Conservation (phyloP, 495 filamentous ascomycete species). For the Elasticomyces elasticus region DNA sequence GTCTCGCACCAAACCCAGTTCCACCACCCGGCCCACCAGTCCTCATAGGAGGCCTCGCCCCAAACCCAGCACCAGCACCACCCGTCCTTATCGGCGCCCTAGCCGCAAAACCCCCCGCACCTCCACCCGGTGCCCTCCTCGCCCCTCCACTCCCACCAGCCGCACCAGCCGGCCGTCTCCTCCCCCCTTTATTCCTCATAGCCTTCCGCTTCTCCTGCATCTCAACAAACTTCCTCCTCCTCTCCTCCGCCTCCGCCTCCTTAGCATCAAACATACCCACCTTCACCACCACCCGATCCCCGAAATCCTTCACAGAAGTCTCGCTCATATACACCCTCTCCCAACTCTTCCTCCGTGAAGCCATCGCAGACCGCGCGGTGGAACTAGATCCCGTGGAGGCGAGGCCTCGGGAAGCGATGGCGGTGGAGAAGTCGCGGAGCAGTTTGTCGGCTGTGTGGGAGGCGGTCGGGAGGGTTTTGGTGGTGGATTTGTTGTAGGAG, state of each 20-base stretch:
- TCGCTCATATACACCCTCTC: constrained; percentile 8
- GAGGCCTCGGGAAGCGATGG: background rate
- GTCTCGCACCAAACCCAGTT: background rate
- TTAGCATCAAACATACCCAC: constrained; percentile 17
- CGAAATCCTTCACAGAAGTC: constrained; percentile 15
- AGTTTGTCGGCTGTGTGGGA: constrained; percentile 9
- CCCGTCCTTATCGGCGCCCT: background rate
- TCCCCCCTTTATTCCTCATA: background rate
- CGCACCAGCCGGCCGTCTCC: background rate
- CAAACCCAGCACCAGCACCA: background rate
- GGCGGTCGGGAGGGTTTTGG: constrained; percentile 15
- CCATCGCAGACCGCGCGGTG: constrained; percentile 5
- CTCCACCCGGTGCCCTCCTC: background rate
- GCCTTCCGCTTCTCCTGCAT: constrained; percentile 3
- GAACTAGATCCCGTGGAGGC: background rate
- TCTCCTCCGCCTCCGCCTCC: constrained; percentile 13
- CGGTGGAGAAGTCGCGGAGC: constrained; percentile 11
- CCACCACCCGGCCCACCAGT: background rate
- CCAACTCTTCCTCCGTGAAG: background rate
- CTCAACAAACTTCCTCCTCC: background rate
- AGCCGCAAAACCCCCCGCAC: background rate
- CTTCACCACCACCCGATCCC: constrained; percentile 15
- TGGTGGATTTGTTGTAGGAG: constrained; percentile 17
- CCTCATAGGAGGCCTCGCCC: too few relatives aligned
- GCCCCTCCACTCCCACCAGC: background rate